A percentile compares a stretch with the other conserved stretches of the same genome.
Evolutionary conservation across 345 rosid species (phyloP).

Genomic region (Hibiscus trionum): DNA sequence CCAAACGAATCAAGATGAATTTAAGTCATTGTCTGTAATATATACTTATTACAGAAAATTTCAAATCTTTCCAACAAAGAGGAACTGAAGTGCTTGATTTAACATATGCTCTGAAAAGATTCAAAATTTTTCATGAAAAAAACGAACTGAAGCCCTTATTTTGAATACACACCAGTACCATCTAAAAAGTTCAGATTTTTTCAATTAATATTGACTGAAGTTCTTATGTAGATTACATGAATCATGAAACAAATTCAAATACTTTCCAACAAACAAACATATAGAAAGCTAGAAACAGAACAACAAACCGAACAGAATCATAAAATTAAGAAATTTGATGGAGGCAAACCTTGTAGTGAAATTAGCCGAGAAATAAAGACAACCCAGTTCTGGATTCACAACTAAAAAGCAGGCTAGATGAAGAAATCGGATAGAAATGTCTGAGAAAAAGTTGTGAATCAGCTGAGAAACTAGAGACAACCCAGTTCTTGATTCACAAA

Average conservation of each 20-base stretch:
- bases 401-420: conserved; percentile 8
- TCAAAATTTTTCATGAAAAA: neutral
- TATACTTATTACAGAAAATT: neutral
- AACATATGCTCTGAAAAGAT: neutral
- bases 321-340: neutral
- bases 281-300: neutral
- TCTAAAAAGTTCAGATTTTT: neutral
- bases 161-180: neutral
- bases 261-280: neutral
- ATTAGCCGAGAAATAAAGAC: neutral
- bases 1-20: neutral
- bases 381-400: conserved; percentile 10
- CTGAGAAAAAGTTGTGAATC: neutral
- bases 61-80: neutral
- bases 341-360: conserved; percentile 12
- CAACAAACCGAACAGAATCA: neutral
- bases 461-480: conserved; percentile 1
- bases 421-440: neutral
- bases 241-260: neutral
- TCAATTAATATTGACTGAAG: neutral
- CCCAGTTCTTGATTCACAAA: conserved; percentile 9
- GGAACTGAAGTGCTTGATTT: neutral
- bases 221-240: neutral
- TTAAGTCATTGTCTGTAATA: neutral
- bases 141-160: neutral